Evolutionary conservation across 768 basidiomycete genomes (phyloP).

Genomic region (Mycena venus): DNA sequence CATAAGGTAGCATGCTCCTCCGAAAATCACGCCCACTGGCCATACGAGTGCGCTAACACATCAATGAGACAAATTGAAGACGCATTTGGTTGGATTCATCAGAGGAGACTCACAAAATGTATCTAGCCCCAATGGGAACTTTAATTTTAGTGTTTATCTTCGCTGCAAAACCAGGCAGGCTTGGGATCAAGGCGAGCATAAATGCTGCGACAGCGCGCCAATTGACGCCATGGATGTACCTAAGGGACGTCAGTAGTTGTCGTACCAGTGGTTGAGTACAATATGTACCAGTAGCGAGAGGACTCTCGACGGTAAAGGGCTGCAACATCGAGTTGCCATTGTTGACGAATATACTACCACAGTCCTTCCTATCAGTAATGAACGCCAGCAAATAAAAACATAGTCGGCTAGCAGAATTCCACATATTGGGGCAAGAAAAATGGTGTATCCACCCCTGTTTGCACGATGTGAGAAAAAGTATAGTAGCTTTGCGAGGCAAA

Average conservation of each 20-base stretch:
- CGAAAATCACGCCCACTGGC: conserved; percentile 31
- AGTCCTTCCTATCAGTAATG: not conserved
- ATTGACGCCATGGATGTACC: conserved; percentile 36
- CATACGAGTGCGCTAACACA: too few relatives aligned
- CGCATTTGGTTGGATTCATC: not conserved
- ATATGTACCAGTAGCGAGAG: conserved; percentile 25
- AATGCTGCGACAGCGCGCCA: conserved; percentile 27
- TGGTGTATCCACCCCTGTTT: too few relatives aligned
- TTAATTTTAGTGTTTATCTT: too few relatives aligned
- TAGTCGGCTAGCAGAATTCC: conserved; percentile 60
- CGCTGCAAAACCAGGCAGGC: too few relatives aligned
- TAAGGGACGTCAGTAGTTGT: not conserved
- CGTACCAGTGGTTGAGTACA: too few relatives aligned
- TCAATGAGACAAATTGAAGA: conserved; percentile 2
- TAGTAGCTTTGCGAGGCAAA: too few relatives aligned
- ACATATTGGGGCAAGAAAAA: conserved; percentile 75
- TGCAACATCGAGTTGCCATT: conserved; percentile 9
- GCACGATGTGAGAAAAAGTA: too few relatives aligned
- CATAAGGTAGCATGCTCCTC: conserved; percentile 20
- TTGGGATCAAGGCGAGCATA: too few relatives aligned
- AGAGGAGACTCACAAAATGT: too few relatives aligned
- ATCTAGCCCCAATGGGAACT: too few relatives aligned
- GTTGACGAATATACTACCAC: too few relatives aligned
- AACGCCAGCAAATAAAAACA: not conserved
- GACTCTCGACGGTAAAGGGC: conserved; percentile 20